Evolutionary conservation across 2,329 filamentous ascomycete species (phyloP).

Genomic region (Lecanosticta acicola): DNA sequence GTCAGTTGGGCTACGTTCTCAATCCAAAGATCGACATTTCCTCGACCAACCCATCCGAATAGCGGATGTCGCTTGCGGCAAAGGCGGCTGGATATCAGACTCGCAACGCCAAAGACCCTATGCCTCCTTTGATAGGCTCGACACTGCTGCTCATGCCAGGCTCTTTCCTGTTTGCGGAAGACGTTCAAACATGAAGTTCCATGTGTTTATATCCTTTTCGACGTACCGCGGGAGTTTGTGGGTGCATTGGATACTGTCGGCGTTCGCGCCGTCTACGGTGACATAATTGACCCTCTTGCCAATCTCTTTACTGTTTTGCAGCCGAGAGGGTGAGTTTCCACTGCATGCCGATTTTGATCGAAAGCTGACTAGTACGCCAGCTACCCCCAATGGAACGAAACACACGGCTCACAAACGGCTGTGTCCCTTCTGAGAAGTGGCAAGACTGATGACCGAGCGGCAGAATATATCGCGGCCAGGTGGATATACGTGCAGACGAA

Average conservation of each 20-base stretch:
- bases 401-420: slow-evolving; percentile 1
- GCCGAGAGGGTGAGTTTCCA: slow-evolving; percentile 9
- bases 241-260: slow-evolving; percentile 13
- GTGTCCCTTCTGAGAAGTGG: not conserved
- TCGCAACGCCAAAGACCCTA: slow-evolving; percentile 9
- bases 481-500: too few relatives aligned
- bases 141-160: slow-evolving; percentile 8
- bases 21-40: slow-evolving; percentile 12
- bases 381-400: slow-evolving; percentile 19
- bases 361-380: too few relatives aligned
- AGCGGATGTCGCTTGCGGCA: slow-evolving; percentile 15
- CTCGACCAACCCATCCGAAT: slow-evolving; percentile 8
- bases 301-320: slow-evolving; percentile 14
- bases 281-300: slow-evolving; percentile 15
- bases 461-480: too few relatives aligned
- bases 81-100: slow-evolving; percentile 15
- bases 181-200: slow-evolving; percentile 8
- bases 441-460: not conserved
- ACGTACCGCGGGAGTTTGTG: slow-evolving; percentile 4
- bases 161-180: slow-evolving; percentile 8
- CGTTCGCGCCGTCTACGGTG: slow-evolving; percentile 11
- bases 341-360: too few relatives aligned
- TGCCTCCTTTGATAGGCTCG: slow-evolving; percentile 11
- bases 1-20: slow-evolving; percentile 13
- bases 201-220: slow-evolving; percentile 12